Conservation (phyloP, 2,329 filamentous ascomycete species). For the Sordariomycetes sp. region DNA sequence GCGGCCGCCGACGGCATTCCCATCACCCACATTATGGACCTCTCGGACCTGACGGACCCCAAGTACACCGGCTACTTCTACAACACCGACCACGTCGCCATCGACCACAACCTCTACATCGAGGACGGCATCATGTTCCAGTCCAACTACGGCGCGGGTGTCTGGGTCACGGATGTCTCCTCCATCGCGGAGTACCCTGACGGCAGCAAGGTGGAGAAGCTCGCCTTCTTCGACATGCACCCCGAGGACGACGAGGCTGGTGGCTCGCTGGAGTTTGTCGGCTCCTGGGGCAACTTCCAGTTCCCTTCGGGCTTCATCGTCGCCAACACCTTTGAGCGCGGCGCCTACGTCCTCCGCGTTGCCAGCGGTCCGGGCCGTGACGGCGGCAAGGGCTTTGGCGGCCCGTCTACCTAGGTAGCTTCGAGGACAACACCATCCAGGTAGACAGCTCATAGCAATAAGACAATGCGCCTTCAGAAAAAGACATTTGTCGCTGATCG, state of each 20-base stretch:
- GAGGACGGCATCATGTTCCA: conserved; percentile 6
- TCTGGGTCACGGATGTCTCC: conserved; percentile 5
- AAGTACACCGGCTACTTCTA: conserved; percentile 13
- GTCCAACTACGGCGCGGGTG: conserved; percentile 6
- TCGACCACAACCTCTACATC: conserved; percentile 6
- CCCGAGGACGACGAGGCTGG: conserved; percentile 4
- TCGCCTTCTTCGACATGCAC: conserved; percentile 6
- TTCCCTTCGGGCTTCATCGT: conserved; percentile 6
- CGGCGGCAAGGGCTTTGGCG: conserved; percentile 3
- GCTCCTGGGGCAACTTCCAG: conserved; percentile 6
- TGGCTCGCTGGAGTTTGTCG: conserved; percentile 5
- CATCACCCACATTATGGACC: conserved; percentile 30
- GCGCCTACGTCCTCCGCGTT: conserved; percentile 16
- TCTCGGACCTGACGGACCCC: conserved; percentile 19
- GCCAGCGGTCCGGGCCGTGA: conserved; percentile 3
- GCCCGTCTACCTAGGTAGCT: conserved; percentile 3
- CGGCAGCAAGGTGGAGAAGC: conserved; percentile 3
- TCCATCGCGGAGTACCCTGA: conserved; percentile 4
- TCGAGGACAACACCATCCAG: too few species aligned
- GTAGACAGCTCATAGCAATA: too few species aligned
- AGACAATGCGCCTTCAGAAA: too few species aligned
- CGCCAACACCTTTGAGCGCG: conserved; percentile 6
- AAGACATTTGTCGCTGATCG: too few species aligned
- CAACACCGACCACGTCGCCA: conserved; percentile 5
- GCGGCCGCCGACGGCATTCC: conserved; percentile 23